Evolutionary conservation across 805 yeast species (phyloP), one percentile per base, ranked within the genome.

Genomic region (Komagataella ulmi): DNA sequence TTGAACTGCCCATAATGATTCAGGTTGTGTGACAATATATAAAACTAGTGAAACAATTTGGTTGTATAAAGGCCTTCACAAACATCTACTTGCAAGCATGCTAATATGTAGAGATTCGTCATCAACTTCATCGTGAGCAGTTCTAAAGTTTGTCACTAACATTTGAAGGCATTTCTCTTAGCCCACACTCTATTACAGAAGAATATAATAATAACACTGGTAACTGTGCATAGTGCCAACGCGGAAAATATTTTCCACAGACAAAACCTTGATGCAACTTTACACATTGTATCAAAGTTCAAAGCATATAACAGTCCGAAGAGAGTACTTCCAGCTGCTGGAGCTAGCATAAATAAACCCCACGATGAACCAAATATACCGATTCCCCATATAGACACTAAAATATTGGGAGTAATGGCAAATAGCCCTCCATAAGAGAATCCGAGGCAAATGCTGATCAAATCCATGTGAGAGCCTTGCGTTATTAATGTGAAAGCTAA

Each of bases 301-400:
- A 66, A 59, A 0, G 95, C 97, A 62, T 83, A 89, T 10, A 81
- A 56, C 50, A 85, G 59, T 5, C 95, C 90, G 58, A 76, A 85
- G 2, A 77, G 54, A 3, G 85, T 70, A 1, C 91, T 73, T 1
- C 96, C 96, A 2, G 87, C 56, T 0, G 97, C 96, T 1, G 97
- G 97, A 0, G 95, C 95, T 46, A 86, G 72, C 78, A 89, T 81
- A 61, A 88, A 85, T 36, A 85, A 70, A 1, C 97, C 97, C 88
- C 96, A 91, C 1, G 91, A 85, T 2, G 96, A 85, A 0, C 97
- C 98, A 65, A 91, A 80, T 40, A 86, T 76, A 46, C 85, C 89
- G 19, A 85, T 75, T 0, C 97, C 97, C 89, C 96, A 93, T 2
- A 86, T 79, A 3, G 83, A 72, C 1, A 95, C 83, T 14, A 89